phyloP scores from a whole-genome alignment of 1,284 basidiomycete genomes.

The Trametes sp. region DNA sequence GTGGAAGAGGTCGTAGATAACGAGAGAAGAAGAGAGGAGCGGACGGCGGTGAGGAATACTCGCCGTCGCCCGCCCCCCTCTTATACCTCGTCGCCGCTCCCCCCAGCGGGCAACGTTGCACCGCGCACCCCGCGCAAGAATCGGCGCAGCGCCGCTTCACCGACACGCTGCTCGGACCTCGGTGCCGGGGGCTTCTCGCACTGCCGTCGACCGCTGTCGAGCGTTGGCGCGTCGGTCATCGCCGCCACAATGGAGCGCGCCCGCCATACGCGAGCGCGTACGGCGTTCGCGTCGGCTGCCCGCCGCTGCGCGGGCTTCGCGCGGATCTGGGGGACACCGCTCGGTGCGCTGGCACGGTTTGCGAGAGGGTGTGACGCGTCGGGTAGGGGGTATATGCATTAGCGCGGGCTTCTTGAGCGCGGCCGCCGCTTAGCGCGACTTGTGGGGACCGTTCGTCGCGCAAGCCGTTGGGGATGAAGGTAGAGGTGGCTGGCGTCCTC shows the following conservation, averaged over 20 bases:
- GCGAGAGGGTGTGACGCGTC: not conserved
- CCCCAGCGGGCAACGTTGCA: not conserved
- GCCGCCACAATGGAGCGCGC: not conserved
- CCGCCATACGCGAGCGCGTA: not conserved
- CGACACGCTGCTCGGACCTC: too few relatives aligned
- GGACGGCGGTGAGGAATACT: not conserved
- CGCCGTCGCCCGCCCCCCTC: not conserved
- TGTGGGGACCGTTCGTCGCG: too few relatives aligned
- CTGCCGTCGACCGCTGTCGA: not conserved
- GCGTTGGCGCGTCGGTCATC: not conserved
- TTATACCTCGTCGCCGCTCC: not conserved
- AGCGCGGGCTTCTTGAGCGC: not conserved
- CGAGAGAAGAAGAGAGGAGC: not conserved
- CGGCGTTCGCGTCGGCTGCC: not conserved
- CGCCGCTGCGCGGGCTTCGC: not conserved
- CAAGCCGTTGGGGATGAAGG: too few relatives aligned
- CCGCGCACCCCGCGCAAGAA: not conserved
- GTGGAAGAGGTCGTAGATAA: not conserved
- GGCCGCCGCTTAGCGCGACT: too few relatives aligned
- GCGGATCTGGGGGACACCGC: not conserved
- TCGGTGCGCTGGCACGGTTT: not conserved
- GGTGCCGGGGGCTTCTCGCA: not conserved
- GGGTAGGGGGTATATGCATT: not conserved
- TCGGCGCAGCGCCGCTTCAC: too few relatives aligned
- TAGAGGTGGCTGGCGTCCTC: too few relatives aligned